Conservation (phyloP, 108 stramenopile species). For the Discostella stelligeroides region DNA sequence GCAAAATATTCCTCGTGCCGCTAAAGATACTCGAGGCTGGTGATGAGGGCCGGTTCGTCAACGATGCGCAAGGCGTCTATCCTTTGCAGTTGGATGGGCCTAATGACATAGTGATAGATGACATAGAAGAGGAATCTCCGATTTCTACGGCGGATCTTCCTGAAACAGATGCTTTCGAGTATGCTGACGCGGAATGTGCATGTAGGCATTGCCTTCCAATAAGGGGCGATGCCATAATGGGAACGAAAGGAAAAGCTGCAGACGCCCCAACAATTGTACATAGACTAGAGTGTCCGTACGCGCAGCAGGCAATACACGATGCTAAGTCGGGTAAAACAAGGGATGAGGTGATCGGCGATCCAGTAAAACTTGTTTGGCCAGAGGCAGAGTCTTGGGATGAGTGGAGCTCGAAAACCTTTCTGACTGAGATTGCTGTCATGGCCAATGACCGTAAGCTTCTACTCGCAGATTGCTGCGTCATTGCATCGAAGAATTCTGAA, state of each 20-base stretch:
- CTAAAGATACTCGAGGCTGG: conserved; percentile 54
- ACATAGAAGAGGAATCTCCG: conserved; percentile 5
- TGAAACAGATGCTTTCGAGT: conserved; percentile 42
- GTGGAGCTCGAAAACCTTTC: conserved; percentile 50
- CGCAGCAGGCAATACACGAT: conserved; percentile 71
- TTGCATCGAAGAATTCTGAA: conserved; percentile 75
- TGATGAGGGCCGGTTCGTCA: conserved; percentile 42
- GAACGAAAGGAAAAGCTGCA: conserved; percentile 48
- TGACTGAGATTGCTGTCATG: conserved; percentile 71
- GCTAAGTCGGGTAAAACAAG: conserved; percentile 46
- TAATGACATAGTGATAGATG: conserved; percentile 49
- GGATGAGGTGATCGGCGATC: conserved; percentile 22
- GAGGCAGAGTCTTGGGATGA: conserved; percentile 48
- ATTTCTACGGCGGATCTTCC: conserved; percentile 23
- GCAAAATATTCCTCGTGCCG: conserved; percentile 81
- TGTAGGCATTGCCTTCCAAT: conserved; percentile 79
- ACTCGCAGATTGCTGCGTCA: conserved; percentile 84
- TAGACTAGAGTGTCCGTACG: conserved; percentile 70
- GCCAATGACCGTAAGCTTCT: conserved; percentile 80
- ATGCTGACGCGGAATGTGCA: conserved; percentile 78
- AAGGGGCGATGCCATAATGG: conserved; percentile 79
- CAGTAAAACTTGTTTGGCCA: conserved; percentile 45
- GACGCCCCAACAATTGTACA: conserved; percentile 70
- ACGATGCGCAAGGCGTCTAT: conserved; percentile 22
- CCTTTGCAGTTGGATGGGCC: conserved; percentile 7